Conservation (phyloP, 148 eudicot genomes). For the Silene conica region DNA sequence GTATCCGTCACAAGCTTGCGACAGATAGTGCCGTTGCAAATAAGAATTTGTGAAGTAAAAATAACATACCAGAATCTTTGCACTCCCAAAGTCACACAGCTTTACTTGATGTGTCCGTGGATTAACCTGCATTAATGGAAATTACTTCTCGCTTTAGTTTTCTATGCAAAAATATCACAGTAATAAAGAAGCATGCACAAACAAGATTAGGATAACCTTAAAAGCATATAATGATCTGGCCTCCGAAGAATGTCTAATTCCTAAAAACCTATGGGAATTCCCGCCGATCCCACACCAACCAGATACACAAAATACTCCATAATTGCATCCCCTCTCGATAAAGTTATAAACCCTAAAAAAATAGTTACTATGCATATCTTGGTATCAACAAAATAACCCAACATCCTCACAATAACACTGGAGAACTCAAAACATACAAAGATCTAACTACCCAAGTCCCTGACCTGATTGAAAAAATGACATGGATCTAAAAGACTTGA, state of each 20-base stretch:
- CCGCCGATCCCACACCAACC: background rate
- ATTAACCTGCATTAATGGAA: slow-evolving; percentile 56
- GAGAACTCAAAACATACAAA: background rate
- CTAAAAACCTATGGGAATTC: background rate
- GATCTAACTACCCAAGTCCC: background rate
- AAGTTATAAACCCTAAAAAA: background rate
- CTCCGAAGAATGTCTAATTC: background rate
- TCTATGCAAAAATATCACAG: background rate
- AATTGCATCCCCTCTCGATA: background rate
- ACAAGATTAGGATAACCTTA: background rate
- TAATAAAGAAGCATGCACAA: background rate
- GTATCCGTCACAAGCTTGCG: no score
- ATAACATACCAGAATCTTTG: slow-evolving; percentile 78
- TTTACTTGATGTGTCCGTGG: slow-evolving; percentile 84
- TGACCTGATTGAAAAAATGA: background rate
- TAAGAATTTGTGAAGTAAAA: no score
- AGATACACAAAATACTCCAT: background rate
- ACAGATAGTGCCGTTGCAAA: no score
- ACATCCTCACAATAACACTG: background rate
- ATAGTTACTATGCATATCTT: background rate
- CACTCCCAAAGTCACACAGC: slow-evolving; percentile 95
- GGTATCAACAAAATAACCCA: background rate
- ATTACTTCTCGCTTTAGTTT: background rate
- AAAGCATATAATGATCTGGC: background rate
- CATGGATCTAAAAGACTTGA: background rate